A percentile compares a stretch with the other conserved stretches of the same genome.
Evolutionary conservation across 805 yeast species (phyloP).

Genomic region (Pichia membranifaciens): DNA sequence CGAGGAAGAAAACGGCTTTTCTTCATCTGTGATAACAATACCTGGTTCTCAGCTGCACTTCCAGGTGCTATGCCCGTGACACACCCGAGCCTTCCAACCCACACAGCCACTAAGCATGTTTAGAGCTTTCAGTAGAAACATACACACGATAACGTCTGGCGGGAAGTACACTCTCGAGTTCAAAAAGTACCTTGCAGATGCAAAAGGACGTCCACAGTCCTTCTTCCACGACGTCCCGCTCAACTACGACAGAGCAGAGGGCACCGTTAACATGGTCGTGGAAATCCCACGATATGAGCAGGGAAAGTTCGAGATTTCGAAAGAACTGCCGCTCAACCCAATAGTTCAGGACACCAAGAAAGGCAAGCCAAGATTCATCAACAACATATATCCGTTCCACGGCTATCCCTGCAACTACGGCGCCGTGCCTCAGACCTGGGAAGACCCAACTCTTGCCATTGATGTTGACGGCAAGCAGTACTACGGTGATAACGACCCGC

Average conservation of each 20-base stretch:
- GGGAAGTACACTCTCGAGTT: slow-evolving; percentile 34
- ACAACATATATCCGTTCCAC: slow-evolving; percentile 74
- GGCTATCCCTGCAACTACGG: slow-evolving; percentile 89
- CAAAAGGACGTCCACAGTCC: slow-evolving; percentile 29
- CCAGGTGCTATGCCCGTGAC: no score
- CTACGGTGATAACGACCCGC: slow-evolving; percentile 89
- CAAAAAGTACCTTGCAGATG: slow-evolving; percentile 36
- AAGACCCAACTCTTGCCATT: slow-evolving; percentile 66
- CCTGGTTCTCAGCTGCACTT: no score
- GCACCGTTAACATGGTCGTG: slow-evolving; percentile 57
- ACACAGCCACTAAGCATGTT: not conserved
- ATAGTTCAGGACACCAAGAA: slow-evolving; percentile 69
- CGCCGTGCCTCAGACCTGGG: slow-evolving; percentile 94
- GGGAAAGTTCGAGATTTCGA: slow-evolving; percentile 75
- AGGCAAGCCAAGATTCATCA: slow-evolving; percentile 67
- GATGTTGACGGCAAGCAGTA: slow-evolving; percentile 18
- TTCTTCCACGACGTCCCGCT: slow-evolving; percentile 72
- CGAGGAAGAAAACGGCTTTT: no score
- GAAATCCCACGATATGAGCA: slow-evolving; percentile 81
- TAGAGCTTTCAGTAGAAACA: not conserved
- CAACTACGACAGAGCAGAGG: slow-evolving; percentile 34
- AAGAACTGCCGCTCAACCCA: slow-evolving; percentile 57
- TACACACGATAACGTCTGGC: slow-evolving; percentile 23
- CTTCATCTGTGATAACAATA: no score
- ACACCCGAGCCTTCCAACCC: no score